Percentiles rank a stretch among this genome's conserved stretches.
Conservation (phyloP, 495 filamentous ascomycete species). For the Paragyromitra xinjiangensis region DNA sequence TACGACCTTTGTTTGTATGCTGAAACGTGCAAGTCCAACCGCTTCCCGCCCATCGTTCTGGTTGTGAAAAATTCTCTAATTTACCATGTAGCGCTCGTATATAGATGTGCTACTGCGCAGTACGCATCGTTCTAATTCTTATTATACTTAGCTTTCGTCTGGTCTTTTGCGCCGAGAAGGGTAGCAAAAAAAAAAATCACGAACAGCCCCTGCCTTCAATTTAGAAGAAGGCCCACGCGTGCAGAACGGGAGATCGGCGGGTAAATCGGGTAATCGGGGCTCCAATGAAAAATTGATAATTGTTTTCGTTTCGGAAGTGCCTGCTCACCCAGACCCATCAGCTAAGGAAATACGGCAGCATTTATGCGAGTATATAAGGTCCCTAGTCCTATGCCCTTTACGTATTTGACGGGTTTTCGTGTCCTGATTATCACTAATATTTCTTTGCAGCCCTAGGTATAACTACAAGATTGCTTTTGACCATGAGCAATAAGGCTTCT, state of each 20-base stretch:
- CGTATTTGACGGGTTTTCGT: background rate
- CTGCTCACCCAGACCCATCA: background rate
- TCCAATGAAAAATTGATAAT: conserved; percentile 26
- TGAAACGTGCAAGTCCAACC: conserved; percentile 48
- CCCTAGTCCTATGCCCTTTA: background rate
- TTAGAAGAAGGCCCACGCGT: conserved; percentile 36
- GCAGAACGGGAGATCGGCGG: conserved; percentile 48
- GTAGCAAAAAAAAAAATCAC: conserved; percentile 9
- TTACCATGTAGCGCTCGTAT: background rate
- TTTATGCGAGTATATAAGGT: background rate
- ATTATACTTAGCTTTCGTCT: conserved; percentile 35
- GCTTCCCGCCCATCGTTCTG: conserved; percentile 17
- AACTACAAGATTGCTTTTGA: background rate
- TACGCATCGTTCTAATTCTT: conserved; percentile 5
- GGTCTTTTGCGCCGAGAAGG: conserved; percentile 37
- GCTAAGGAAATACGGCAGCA: conserved; percentile 9
- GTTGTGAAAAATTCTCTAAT: conserved; percentile 15
- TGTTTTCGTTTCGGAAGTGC: background rate
- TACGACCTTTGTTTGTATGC: conserved; percentile 22
- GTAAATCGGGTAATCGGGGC: conserved; percentile 41
- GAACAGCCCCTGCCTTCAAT: conserved; percentile 20
- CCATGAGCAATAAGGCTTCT: background rate
- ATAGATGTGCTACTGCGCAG: conserved; percentile 15
- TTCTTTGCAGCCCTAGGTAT: background rate
- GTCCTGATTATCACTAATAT: background rate